Evolutionary conservation across 257 asterid species (phyloP), one percentile per base, ranked within the genome.

Genomic region (Salvia splendens): DNA sequence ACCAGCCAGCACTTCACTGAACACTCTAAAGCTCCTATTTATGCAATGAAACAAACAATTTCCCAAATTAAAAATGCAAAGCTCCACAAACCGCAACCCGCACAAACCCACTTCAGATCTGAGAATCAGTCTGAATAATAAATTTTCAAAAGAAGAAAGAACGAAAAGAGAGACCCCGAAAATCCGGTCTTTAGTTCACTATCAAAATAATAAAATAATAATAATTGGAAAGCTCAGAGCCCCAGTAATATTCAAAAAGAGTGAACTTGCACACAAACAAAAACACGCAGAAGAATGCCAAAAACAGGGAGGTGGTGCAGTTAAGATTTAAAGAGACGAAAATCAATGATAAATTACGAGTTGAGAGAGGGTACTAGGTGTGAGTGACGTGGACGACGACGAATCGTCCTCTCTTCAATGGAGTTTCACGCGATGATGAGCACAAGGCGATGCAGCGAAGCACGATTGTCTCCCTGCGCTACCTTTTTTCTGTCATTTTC

Each of bases 81-180:
- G 43, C 58, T 43, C 45, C 68, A 58, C 20, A 50, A 73, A 70
- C 64, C 69, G 53, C 73, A 50, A 3, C 62, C 65, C 66, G 53
- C 73, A 50, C 6, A 58, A 61, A 60, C 70, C 68, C 69, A 63
- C 64, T 61, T 63, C 80, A 79, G 84, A 82, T 82, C 82, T 79
- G 64, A 28, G 61, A 64, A 14, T 63, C 52, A 70, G 12, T 12
- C 48, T 12, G 8, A 49, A 46, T 8, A 65, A 60, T 17, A 10
- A 54, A 12, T 5, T 38, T 38, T 38, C 8, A 9, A 61, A 33
- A 4, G 3, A 24, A 24, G 36, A 10, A 47, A 41, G 20, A 46
- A 4, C 48, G 3, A 55, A 10, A 32, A 12, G 55, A 28, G 52
- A 15, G 71, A 40, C 35, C 33, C 30, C 17, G 45, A 50, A 46